These are phyloP conservation scores for Tetracladium maxilliforme DNA, from an alignment of 2,329 filamentous ascomycete genomes.

Conservation along the genomic window DNA sequence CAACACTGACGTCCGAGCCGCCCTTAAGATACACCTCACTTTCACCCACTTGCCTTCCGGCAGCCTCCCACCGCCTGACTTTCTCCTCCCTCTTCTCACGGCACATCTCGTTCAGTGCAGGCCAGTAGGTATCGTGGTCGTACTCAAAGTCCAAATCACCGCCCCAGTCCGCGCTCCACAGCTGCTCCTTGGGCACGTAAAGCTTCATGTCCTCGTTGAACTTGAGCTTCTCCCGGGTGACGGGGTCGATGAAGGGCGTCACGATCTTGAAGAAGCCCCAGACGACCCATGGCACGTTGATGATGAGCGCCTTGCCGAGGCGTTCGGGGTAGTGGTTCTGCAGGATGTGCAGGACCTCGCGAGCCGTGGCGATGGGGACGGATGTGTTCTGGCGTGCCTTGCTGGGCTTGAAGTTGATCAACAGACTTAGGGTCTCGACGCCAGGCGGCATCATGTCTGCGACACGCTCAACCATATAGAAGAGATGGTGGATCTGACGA, in stretches of 20 bases:
- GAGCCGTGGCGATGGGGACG: constrained; percentile 60
- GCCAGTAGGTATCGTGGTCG: constrained; percentile 82
- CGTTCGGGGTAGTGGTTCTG: constrained; percentile 95
- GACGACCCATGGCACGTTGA: constrained; percentile 87
- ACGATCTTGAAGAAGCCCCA: constrained; percentile 93
- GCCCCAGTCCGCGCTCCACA: constrained; percentile 61
- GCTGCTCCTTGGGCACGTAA: constrained; percentile 68
- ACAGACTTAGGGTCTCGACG: constrained; percentile 72
- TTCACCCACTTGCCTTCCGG: constrained; percentile 72
- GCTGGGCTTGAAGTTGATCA: constrained; percentile 83
- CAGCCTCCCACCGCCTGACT: constrained; percentile 59
- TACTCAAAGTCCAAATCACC: constrained; percentile 84
- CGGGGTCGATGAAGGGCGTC: constrained; percentile 88
- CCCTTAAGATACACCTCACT: constrained; percentile 79
- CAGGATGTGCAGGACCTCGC: constrained; percentile 77
- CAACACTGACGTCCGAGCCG: constrained; percentile 26
- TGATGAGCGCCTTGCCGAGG: constrained; percentile 75
- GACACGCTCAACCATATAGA: constrained; percentile 87
- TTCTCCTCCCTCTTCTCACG: constrained; percentile 48
- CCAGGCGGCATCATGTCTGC: constrained; percentile 78
- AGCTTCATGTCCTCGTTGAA: constrained; percentile 86
- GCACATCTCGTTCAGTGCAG: constrained; percentile 60
- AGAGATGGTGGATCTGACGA: constrained; percentile 81
- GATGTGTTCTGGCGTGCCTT: constrained; percentile 58
- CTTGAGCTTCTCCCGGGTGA: constrained; percentile 88